These are phyloP conservation scores for Nidularia sp. DNA, from an alignment of 768 basidiomycete genomes.

Conservation along the genomic window DNA sequence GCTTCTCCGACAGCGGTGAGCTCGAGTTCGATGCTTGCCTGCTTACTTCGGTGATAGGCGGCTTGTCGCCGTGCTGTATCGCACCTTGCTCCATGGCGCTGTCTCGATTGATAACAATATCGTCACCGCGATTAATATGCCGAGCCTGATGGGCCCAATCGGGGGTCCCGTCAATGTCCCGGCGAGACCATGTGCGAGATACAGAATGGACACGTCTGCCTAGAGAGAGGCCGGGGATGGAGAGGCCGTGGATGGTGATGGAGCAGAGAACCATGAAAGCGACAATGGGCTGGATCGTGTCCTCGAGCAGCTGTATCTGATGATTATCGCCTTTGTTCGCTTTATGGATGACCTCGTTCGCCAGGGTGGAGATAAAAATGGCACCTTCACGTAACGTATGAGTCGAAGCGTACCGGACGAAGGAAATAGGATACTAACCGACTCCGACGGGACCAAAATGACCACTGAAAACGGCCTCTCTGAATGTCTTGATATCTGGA, in stretches of 20 bases:
- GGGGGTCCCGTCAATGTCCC: constrained; percentile 54
- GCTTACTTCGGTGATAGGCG: no score
- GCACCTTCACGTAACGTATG: constrained; percentile 48
- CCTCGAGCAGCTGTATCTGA: constrained; percentile 63
- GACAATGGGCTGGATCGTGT: constrained; percentile 87
- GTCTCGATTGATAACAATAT: constrained; percentile 86
- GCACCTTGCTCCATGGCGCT: constrained; percentile 40
- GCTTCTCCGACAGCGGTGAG: neutral
- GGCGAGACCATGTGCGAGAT: constrained; percentile 80
- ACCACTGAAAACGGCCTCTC: constrained; percentile 91
- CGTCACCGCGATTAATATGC: constrained; percentile 64
- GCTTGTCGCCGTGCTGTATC: constrained; percentile 9
- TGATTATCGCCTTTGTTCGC: constrained; percentile 37
- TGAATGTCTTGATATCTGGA: constrained; percentile 91
- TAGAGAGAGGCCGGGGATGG: constrained; percentile 93
- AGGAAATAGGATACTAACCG: constrained; percentile 32
- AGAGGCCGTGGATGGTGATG: constrained; percentile 83
- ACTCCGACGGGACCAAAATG: constrained; percentile 92
- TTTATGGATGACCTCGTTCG: constrained; percentile 52
- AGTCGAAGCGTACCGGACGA: constrained; percentile 1
- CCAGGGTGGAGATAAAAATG: constrained; percentile 88
- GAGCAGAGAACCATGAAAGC: constrained; percentile 93
- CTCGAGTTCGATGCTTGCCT: neutral
- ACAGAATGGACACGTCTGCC: constrained; percentile 88
- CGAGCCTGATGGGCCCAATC: constrained; percentile 84